A percentile compares a stretch with the other conserved stretches of the same genome.
Conservation (phyloP, 176 grass and related monocot species). For the Carex cristatella region DNA sequence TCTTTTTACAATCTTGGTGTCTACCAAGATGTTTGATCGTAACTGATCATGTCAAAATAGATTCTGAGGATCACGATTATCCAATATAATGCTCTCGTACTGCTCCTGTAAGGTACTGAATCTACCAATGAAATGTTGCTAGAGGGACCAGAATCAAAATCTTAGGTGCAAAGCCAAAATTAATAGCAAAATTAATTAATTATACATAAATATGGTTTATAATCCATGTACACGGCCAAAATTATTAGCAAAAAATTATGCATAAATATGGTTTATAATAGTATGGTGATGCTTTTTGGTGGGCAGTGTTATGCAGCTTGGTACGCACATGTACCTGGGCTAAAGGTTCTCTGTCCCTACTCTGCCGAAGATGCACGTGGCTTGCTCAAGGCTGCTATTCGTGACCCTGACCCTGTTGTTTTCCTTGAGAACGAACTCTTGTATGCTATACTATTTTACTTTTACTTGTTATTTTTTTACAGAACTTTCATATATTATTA, state of each 20-base stretch:
- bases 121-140: not conserved
- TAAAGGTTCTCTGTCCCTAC: constrained; percentile 84
- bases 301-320: constrained; percentile 95
- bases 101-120: not conserved
- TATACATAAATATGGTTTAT: not conserved
- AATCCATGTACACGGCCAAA: not conserved
- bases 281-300: constrained; percentile 3
- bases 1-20: not conserved
- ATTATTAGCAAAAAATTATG: not conserved
- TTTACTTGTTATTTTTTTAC: constrained; percentile 11
- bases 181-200: not conserved
- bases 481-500: constrained; percentile 10
- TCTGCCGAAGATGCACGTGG: constrained; percentile 91
- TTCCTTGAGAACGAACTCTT: constrained; percentile 95
- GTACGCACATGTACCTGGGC: constrained; percentile 88
- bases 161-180: not conserved
- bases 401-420: constrained; percentile 91
- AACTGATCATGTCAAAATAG: not conserved
- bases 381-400: constrained; percentile 94
- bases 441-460: constrained; percentile 43
- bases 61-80: not conserved
- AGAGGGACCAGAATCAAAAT: not conserved
- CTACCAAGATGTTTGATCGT: not conserved
- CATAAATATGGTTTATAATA: not conserved
- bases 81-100: not conserved